These are phyloP conservation scores for Curvularia spicifera DNA, from an alignment of 2,329 filamentous ascomycete genomes.

Conservation along the genomic window DNA sequence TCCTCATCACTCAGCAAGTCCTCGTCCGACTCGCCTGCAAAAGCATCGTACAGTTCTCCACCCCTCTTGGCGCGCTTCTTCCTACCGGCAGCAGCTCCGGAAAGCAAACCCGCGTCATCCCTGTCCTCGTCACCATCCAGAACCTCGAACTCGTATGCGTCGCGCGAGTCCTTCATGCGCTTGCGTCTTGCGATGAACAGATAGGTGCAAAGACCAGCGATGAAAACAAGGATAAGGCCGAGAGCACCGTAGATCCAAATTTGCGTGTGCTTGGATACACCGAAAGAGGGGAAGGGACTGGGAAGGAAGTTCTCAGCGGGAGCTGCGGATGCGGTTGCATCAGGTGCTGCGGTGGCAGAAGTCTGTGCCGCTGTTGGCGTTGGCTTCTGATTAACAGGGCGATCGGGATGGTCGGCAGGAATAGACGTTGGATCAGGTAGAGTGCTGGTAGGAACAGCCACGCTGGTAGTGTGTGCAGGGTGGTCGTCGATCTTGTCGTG, in stretches of 20 bases:
- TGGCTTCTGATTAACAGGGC: constrained; percentile 67
- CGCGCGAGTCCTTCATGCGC: constrained; percentile 74
- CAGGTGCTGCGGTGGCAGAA: constrained; percentile 23
- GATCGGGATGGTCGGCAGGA: constrained; percentile 56
- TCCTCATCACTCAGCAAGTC: constrained; percentile 61
- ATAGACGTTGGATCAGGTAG: constrained; percentile 53
- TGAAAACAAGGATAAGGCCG: constrained; percentile 85
- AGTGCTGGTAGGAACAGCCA: constrained; percentile 55
- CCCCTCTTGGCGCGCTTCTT: constrained; percentile 66
- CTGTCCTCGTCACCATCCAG: constrained; percentile 77
- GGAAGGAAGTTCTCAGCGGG: constrained; percentile 67
- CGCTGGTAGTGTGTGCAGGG: constrained; percentile 66
- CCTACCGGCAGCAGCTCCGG: constrained; percentile 45
- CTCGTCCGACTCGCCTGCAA: constrained; percentile 89
- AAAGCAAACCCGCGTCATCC: constrained; percentile 59
- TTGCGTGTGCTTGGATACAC: constrained; percentile 83
- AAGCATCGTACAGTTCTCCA: constrained; percentile 95
- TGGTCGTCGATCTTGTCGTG: constrained; percentile 68
- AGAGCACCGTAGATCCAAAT: constrained; percentile 92
- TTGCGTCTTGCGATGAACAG: constrained; percentile 80
- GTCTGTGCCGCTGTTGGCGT: constrained; percentile 28
- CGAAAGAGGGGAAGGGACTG: constrained; percentile 88
- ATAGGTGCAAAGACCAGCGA: constrained; percentile 78
- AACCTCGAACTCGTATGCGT: constrained; percentile 93
- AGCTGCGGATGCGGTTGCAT: constrained; percentile 25